phyloP scores from a whole-genome alignment of 306 rosid species.

The Fragaria nilgerrensis region DNA sequence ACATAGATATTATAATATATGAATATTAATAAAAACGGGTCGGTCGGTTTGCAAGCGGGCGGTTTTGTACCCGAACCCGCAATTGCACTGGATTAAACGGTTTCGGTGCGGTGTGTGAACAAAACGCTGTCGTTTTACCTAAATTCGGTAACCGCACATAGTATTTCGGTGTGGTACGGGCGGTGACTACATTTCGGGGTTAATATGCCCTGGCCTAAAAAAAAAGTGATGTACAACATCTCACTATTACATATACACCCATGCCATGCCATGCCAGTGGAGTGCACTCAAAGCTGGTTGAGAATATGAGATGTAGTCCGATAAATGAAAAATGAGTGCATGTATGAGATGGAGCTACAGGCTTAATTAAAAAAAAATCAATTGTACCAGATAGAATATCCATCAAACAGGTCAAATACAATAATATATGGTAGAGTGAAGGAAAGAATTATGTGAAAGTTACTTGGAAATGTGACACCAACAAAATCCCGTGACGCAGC shows the following conservation, averaged over 20 bases:
- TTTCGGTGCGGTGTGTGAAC: no score
- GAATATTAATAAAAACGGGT: no score
- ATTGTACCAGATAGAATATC: not conserved
- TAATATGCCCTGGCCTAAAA: no score
- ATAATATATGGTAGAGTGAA: not conserved
- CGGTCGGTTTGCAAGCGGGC: no score
- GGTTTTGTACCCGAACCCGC: no score
- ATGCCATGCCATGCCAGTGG: not conserved
- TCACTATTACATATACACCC: not conserved
- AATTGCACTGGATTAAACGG: no score
- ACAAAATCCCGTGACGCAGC: slow-evolving; percentile 25
- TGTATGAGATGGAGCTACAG: slow-evolving; percentile 2
- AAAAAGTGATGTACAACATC: no score
- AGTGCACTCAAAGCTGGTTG: not conserved
- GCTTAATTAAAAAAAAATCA: not conserved
- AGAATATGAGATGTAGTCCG: slow-evolving; percentile 31
- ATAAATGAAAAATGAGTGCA: not conserved
- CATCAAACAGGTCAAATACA: not conserved
- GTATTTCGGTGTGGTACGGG: no score
- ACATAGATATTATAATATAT: no score
- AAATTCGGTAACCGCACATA: no score
- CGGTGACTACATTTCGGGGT: no score
- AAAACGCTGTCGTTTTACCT: no score
- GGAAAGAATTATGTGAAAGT: not conserved
- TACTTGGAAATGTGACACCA: slow-evolving; percentile 2